Evolutionary conservation across 768 basidiomycete species (phyloP).

Genomic region (Suillus brevipes): DNA sequence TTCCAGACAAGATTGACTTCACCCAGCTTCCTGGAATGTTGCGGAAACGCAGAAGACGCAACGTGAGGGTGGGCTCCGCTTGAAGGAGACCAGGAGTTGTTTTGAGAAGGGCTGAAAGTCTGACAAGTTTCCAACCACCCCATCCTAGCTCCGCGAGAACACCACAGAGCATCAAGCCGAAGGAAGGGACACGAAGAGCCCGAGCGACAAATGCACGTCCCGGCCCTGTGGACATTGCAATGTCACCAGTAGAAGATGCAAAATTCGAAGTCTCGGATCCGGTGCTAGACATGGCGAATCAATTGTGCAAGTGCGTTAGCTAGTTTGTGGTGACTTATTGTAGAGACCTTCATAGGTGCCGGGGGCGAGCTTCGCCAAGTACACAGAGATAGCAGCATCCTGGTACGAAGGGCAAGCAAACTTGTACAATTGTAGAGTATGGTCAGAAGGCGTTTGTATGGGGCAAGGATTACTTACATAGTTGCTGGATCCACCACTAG

Average conservation of each 20-base stretch:
- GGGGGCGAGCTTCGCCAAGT: slow-evolving; percentile 44
- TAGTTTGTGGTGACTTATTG: slow-evolving; percentile 40
- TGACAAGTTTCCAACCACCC: slow-evolving; percentile 77
- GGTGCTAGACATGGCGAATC: slow-evolving; percentile 28
- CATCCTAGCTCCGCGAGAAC: slow-evolving; percentile 64
- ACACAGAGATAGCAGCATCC: slow-evolving; percentile 41
- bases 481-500: slow-evolving; percentile 75
- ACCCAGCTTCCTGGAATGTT: slow-evolving; percentile 47
- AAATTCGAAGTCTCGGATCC: slow-evolving; percentile 42
- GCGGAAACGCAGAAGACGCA: slow-evolving; percentile 55
- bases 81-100: slow-evolving; percentile 48
- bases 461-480: slow-evolving; percentile 41
- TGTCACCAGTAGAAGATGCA: slow-evolving; percentile 40
- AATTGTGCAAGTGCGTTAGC: background rate
- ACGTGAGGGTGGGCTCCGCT: slow-evolving; percentile 39
- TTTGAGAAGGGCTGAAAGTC: slow-evolving; percentile 57
- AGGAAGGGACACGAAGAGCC: slow-evolving; percentile 30
- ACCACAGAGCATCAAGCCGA: slow-evolving; percentile 58
- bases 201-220: slow-evolving; percentile 50
- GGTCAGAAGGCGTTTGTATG: background rate
- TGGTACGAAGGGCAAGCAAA: slow-evolving; percentile 59
- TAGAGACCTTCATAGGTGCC: slow-evolving; percentile 58
- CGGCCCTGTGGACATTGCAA: slow-evolving; percentile 33
- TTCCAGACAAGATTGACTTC: slow-evolving; percentile 62
- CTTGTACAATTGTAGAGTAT: slow-evolving; percentile 26